These are phyloP conservation scores for Argentina anserina DNA, from an alignment of 306 rosid species.

Conservation along the genomic window DNA sequence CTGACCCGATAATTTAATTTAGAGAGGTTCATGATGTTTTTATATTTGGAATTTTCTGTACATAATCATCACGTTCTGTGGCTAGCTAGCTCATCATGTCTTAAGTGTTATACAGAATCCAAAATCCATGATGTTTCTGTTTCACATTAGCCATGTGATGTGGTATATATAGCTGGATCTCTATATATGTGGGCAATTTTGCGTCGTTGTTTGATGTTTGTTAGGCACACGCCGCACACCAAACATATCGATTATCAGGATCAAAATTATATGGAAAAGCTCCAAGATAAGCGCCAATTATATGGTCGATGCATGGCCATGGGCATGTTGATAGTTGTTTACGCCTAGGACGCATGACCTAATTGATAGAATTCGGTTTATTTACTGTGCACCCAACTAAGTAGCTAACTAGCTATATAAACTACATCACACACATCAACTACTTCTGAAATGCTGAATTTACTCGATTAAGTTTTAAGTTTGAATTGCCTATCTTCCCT, in stretches of 20 bases:
- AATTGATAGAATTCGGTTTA: neutral
- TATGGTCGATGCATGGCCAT: neutral
- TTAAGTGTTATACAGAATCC: neutral
- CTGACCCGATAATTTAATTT: too few relatives aligned
- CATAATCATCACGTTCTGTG: neutral
- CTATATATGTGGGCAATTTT: neutral
- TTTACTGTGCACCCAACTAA: neutral
- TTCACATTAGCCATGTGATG: neutral
- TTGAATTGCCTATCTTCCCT: too few relatives aligned
- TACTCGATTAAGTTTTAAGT: too few relatives aligned
- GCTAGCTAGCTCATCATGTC: neutral
- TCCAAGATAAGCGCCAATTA: neutral
- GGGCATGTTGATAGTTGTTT: neutral
- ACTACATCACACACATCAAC: neutral
- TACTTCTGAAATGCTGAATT: too few relatives aligned
- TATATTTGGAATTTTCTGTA: too few relatives aligned
- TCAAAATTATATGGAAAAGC: neutral
- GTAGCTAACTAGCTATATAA: neutral
- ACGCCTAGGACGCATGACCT: neutral
- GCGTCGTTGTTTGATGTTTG: neutral
- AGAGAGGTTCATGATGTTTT: neutral
- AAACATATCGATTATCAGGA: neutral
- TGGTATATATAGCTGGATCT: neutral
- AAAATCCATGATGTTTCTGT: neutral
- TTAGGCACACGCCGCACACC: slow-evolving; percentile 8